phyloP scores from a whole-genome alignment of 179 eudicot genomes.

The Gypsophila paniculata region DNA sequence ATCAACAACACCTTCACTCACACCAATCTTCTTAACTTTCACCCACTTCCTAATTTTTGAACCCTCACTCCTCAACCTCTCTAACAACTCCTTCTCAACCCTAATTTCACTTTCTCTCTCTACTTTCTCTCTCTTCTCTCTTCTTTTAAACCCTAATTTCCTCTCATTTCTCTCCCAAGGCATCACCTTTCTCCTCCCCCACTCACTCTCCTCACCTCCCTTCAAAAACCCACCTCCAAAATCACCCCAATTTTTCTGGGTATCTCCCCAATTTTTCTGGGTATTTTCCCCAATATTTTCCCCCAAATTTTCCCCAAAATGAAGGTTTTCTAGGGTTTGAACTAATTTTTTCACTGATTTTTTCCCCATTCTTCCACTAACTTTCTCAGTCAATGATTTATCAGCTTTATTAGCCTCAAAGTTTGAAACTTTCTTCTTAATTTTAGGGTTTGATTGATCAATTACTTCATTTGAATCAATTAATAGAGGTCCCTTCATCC shows the following conservation, averaged over 20 bases:
- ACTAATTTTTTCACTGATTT: slow-evolving; percentile 59
- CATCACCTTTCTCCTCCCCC: slow-evolving; percentile 35
- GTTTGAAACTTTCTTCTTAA: slow-evolving; percentile 24
- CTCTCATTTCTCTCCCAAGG: slow-evolving; percentile 72
- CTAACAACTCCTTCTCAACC: slow-evolving; percentile 58
- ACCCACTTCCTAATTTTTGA: slow-evolving; percentile 71
- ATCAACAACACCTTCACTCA: slow-evolving; percentile 65
- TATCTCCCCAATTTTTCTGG: slow-evolving; percentile 33
- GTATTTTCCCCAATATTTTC: slow-evolving; percentile 19
- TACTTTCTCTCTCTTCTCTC: slow-evolving; percentile 58
- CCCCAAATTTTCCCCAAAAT: slow-evolving; percentile 13
- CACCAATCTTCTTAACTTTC: slow-evolving; percentile 81
- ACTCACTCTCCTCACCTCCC: slow-evolving; percentile 23
- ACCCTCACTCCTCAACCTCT: slow-evolving; percentile 67
- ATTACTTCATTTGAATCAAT: slow-evolving; percentile 42
- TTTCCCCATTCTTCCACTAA: slow-evolving; percentile 71
- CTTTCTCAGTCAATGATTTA: slow-evolving; percentile 50
- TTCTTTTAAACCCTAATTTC: slow-evolving; percentile 50
- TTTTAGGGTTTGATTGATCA: slow-evolving; percentile 35
- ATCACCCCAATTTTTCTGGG: slow-evolving; percentile 29
- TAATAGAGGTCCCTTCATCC: slow-evolving; percentile 65
- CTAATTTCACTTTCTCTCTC: slow-evolving; percentile 56
- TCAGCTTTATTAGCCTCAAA: slow-evolving; percentile 29
- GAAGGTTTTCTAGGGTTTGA: slow-evolving; percentile 45
- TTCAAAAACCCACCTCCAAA: slow-evolving; percentile 40